Evolutionary conservation across 2,329 filamentous ascomycete species (phyloP), one percentile per base, ranked within the genome.

Genomic region (Aspergillus carbonarius): DNA sequence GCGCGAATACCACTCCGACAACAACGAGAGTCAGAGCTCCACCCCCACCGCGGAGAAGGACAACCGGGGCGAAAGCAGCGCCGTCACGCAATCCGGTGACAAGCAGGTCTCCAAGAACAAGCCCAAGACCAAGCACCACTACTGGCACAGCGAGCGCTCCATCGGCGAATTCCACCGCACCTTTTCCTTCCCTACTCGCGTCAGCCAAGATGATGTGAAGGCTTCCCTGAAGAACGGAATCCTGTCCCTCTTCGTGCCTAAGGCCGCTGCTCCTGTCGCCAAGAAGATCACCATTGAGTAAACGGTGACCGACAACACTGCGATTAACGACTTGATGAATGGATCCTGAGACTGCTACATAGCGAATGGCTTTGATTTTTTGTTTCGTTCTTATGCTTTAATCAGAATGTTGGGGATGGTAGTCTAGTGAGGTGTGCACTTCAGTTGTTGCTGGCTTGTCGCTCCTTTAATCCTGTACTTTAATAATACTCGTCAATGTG

Each of bases 211-310:
- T 32, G 76, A 73, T n/a, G 85, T 87, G 65, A 85, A 81, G 74
- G 85, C 85, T 18, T 82, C 74, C 54, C 69, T 88, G 71, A 86
- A 83, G 77, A 81, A 87, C 66, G 85, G 85, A 10, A 80, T 88
- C 55, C 72, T 88, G 54, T 81, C 75, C 55, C 79, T 88, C 42
- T 67, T 81, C 5, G 80, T 88, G 7, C 85, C 85, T 2, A 87
- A 87, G 77, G 78, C 79, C 23, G 70, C 77, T 58, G 77, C 78
- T 13, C 75, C 79, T 6, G 72, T 74, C 57, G 68, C 75, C 51
- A 81, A 80, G 72, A 83, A 80, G 74, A 84, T 88, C 67, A 77
- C 74, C 59, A 82, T 87, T 62, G 79, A 85, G 77, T 86, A 80
- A 71, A 65, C 15, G 13, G 20, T 8, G 2, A n/a, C 4, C 12